Conservation (phyloP, 2,329 filamentous ascomycete genomes). For the Amylocarpus encephaloides region DNA sequence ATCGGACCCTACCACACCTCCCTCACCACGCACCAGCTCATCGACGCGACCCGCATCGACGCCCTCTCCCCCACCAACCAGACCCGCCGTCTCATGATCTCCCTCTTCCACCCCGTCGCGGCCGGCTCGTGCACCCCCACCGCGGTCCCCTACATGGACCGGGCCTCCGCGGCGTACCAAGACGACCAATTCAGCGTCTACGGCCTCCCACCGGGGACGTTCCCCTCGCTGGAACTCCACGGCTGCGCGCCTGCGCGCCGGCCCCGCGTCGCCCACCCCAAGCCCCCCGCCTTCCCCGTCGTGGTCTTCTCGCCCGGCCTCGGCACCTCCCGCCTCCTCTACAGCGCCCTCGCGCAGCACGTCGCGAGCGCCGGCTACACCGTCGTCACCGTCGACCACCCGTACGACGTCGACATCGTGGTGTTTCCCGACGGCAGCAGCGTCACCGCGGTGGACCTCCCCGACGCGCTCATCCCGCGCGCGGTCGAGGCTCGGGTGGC, state of each 20-base stretch:
- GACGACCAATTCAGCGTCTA: conserved; percentile 16
- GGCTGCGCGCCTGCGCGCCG: conserved; percentile 5
- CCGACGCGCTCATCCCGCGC: conserved; percentile 11
- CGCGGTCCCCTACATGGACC: conserved; percentile 26
- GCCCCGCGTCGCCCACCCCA: background rate
- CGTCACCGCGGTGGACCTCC: conserved; percentile 14
- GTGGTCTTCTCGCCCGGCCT: conserved; percentile 32
- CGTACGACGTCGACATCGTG: conserved; percentile 32
- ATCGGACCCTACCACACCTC: conserved; percentile 14
- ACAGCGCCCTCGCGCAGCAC: conserved; percentile 28
- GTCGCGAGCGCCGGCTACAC: conserved; percentile 33
- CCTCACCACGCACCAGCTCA: conserved; percentile 11
- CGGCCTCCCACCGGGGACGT: conserved; percentile 27
- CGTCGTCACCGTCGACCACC: conserved; percentile 33
- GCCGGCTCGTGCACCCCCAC: conserved; percentile 10
- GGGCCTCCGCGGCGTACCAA: conserved; percentile 26
- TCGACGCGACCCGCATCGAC: conserved; percentile 24
- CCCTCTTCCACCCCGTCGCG: conserved; percentile 24
- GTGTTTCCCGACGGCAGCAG: conserved; percentile 29
- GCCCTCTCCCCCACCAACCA: conserved; percentile 23
- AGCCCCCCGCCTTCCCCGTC: conserved; percentile 20
- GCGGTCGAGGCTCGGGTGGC: conserved; percentile 16
- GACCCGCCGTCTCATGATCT: conserved; percentile 27
- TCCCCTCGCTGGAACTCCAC: conserved; percentile 24
- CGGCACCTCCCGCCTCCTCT: conserved; percentile 28